Evolutionary conservation across 352 stramenopile species (phyloP).

Genomic region (Aphanomyces euteiches): DNA sequence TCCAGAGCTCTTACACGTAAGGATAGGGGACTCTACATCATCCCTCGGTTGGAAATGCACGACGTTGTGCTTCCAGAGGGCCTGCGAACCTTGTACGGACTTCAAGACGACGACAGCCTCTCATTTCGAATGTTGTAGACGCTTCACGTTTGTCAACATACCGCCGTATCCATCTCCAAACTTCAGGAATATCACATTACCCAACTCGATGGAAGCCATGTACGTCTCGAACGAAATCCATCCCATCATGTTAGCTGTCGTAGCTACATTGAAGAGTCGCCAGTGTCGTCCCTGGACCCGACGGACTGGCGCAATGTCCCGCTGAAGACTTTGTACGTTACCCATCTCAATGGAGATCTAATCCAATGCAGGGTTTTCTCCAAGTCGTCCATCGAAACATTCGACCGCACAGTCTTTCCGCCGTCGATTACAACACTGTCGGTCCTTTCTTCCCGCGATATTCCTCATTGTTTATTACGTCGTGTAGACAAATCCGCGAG

Average conservation of each 20-base stretch:
- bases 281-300: background rate
- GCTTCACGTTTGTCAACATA: background rate
- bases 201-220: background rate
- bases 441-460: background rate
- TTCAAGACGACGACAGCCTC: background rate
- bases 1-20: background rate
- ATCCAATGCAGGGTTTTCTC: too few relatives aligned
- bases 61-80: background rate
- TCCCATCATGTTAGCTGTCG: too few relatives aligned
- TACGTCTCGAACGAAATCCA: background rate
- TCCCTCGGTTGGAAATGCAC: background rate
- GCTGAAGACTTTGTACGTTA: background rate
- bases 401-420: background rate
- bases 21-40: background rate
- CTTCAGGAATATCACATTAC: constrained; percentile 4
- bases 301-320: background rate
- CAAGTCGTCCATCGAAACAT: background rate
- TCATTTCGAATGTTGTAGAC: background rate
- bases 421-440: background rate
- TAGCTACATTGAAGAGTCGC: too few relatives aligned
- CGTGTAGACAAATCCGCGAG: background rate
- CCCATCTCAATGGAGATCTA: too few relatives aligned
- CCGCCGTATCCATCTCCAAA: background rate
- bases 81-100: background rate
- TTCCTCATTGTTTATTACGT: background rate